Conservation (phyloP, 2,329 filamentous ascomycete genomes). For the Talaromyces islandicus region DNA sequence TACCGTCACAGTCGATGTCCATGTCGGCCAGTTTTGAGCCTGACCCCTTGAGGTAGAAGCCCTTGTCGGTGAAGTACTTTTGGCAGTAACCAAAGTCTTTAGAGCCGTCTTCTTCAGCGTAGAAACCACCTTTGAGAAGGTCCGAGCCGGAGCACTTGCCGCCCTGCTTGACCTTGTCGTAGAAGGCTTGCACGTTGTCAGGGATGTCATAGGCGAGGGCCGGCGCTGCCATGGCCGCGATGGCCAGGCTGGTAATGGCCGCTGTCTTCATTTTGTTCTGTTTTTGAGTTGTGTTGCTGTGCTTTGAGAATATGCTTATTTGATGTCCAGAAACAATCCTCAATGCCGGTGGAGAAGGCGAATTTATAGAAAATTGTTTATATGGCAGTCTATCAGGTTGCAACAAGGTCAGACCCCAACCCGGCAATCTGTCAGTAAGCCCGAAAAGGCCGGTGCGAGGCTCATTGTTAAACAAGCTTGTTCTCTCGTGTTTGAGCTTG, state of each 20-base stretch:
- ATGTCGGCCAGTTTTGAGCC: constrained; percentile 45
- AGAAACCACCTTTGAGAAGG: constrained; percentile 15
- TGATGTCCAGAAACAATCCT: background rate
- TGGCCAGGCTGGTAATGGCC: background rate
- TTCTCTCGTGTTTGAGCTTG: background rate
- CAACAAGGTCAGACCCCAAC: background rate
- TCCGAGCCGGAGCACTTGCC: constrained; percentile 1
- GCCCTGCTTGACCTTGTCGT: constrained; percentile 6
- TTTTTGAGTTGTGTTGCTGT: background rate
- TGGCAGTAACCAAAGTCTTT: constrained; percentile 39
- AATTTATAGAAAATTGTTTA: background rate
- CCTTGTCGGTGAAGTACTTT: constrained; percentile 36
- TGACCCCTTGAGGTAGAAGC: constrained; percentile 46
- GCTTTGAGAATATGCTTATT: background rate
- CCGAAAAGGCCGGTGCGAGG: background rate
- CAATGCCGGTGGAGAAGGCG: background rate
- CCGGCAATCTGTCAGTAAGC: background rate
- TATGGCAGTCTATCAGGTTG: background rate
- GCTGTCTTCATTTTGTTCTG: background rate
- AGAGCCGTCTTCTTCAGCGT: constrained; percentile 6
- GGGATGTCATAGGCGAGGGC: constrained; percentile 1
- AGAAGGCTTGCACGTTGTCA: constrained; percentile 8
- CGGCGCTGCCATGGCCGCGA: background rate
- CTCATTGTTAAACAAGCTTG: background rate
- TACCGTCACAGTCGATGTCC: constrained; percentile 56